These are phyloP conservation scores for Carex pumila DNA, from an alignment of 176 grass and related monocot species.

Conservation along the genomic window DNA sequence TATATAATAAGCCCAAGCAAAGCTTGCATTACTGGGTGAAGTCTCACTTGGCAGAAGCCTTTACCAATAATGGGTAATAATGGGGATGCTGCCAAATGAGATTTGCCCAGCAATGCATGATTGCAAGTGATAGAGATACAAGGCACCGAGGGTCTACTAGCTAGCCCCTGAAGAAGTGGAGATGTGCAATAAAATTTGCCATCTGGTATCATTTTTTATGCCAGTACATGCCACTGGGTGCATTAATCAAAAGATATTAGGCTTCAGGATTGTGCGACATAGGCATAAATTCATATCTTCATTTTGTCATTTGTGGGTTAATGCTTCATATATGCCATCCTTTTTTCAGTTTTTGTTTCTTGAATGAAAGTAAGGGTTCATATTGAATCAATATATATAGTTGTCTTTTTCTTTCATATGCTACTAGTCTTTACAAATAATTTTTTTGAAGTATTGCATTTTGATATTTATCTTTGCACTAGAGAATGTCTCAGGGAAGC, in stretches of 20 bases:
- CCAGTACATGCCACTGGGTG: background rate
- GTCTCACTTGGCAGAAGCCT: conserved; percentile 43
- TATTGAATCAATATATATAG: background rate
- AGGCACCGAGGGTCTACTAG: background rate
- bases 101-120: conserved; percentile 49
- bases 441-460: background rate
- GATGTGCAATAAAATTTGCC: background rate
- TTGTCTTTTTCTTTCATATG: background rate
- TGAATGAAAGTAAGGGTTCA: background rate
- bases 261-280: background rate
- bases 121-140: background rate
- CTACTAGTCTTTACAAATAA: too few species aligned
- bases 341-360: background rate
- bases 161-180: background rate
- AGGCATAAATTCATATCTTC: background rate
- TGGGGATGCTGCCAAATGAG: conserved; percentile 43
- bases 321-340: background rate
- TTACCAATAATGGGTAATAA: background rate
- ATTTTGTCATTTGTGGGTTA: background rate
- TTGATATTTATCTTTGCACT: background rate
- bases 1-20: background rate
- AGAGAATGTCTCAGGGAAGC: background rate
- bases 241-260: background rate
- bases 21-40: conserved; percentile 28
- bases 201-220: background rate